Evolutionary conservation across 1,284 basidiomycete genomes (phyloP), one percentile per base, ranked within the genome.

Genomic region (Ustilago bromivora): DNA sequence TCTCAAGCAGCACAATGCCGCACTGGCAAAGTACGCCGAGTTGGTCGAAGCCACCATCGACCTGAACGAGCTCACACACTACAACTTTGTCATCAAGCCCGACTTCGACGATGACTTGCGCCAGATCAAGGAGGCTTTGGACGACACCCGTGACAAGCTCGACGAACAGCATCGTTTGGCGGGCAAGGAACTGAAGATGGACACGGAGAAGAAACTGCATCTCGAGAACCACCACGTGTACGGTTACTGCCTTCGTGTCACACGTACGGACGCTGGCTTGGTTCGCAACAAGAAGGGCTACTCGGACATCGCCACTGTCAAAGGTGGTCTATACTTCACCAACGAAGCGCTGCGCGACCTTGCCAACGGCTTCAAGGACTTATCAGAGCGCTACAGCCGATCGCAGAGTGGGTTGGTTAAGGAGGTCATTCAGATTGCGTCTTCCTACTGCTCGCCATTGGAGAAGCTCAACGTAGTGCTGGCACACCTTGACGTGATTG

Each of bases 1-100:
- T 1, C 57, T 85, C n/a, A 53, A 57, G 61, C 36, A 53, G 7
- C 78, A 79, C 51, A 56, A 76, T 32, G 46, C 55, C 2, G 62
- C 69, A 12, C 79, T 86, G 7, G 47, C 61, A 54, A 85, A 94
- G 82, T 96, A 96, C 80, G 89, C 90, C 5, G 94, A 96, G 80
- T 95, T 99, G 92, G 96, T 99, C 3, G 95, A 98, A 86, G 92
- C 94, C 68, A 98, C 96, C 0, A 90, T 99, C 51, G 97, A 99
- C 82, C 90, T 98, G 19, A 91, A 92, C 54, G 92, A 96, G 79
- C 89, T 98, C 9, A 82, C 87, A 88, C 92, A 84, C 88, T 94
- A 98, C 87, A 93, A 93, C 79, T 96, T 92, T 84, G 92, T 96
- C 34, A 95, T 99, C 84, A 95, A 95, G 85, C 92, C 96, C 0